phyloP scores from a whole-genome alignment of 441 rosid species.

The Brassica balearica region DNA sequence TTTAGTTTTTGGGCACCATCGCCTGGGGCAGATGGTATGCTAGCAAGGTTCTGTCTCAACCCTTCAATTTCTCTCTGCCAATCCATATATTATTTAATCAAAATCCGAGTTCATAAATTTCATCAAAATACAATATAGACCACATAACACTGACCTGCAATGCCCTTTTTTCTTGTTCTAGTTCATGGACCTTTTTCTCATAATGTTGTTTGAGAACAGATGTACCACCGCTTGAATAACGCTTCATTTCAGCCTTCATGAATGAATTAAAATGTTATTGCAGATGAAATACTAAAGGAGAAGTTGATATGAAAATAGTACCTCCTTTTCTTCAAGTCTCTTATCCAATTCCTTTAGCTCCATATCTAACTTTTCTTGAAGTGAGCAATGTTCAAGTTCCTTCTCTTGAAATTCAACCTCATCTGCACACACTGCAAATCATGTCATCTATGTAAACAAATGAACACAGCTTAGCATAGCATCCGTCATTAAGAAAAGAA shows the following conservation, averaged over 20 bases:
- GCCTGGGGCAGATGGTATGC: conserved; percentile 76
- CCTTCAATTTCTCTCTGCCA: conserved; percentile 93
- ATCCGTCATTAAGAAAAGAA: background rate
- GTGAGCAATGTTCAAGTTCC: conserved; percentile 89
- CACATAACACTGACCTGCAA: conserved; percentile 66
- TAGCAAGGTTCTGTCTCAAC: conserved; percentile 70
- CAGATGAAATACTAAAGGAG: conserved; percentile 11
- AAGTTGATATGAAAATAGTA: conserved; percentile 37
- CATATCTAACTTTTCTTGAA: conserved; percentile 83
- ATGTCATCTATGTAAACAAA: conserved; percentile 1
- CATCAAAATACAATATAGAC: conserved; percentile 11
- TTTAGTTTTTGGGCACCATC: conserved; percentile 87
- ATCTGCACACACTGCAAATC: conserved; percentile 53
- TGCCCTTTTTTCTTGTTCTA: conserved; percentile 83
- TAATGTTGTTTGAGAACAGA: conserved; percentile 94
- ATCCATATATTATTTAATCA: conserved; percentile 32
- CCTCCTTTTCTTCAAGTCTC: conserved; percentile 94
- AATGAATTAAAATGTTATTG: conserved; percentile 6
- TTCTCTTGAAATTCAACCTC: conserved; percentile 72
- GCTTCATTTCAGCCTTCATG: conserved; percentile 95
- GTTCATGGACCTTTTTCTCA: conserved; percentile 88
- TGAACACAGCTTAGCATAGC: conserved; percentile 13
- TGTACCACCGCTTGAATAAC: conserved; percentile 67
- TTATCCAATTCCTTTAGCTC: conserved; percentile 93
- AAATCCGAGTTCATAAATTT: background rate